Evolutionary conservation across 192 early-diverging fungal species (phyloP).

Genomic region (Diversispora eburnea): DNA sequence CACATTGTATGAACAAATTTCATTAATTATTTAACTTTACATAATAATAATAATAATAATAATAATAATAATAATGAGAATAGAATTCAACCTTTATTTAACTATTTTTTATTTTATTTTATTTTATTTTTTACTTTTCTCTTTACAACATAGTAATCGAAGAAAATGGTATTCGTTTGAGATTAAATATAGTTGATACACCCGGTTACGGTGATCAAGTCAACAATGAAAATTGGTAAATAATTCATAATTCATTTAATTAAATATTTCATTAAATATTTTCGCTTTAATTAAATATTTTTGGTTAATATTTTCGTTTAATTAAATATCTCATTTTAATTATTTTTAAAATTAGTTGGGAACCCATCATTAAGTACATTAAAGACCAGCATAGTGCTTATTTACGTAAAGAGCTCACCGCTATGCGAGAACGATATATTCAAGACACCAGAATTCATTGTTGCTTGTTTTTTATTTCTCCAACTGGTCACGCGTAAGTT

Average conservation of each 20-base stretch:
- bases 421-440: conserved; percentile 84
- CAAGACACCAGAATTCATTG: conserved; percentile 93
- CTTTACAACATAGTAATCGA: conserved; percentile 67
- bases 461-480: conserved; percentile 94
- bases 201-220: conserved; percentile 98
- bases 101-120: background rate
- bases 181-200: conserved; percentile 96
- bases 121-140: conserved; percentile 1
- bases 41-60: background rate
- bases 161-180: conserved; percentile 91
- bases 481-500: conserved; percentile 88
- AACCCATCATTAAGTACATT: conserved; percentile 97
- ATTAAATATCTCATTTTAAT: background rate
- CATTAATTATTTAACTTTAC: background rate
- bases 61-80: background rate
- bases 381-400: conserved; percentile 97
- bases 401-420: conserved; percentile 89
- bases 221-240: conserved; percentile 95
- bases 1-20: conserved; percentile 64
- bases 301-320: too few relatives aligned
- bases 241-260: conserved; percentile 9
- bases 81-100: background rate
- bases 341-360: conserved; percentile 66
- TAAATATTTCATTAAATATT: background rate
- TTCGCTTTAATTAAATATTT: background rate